Conservation (phyloP, 495 filamentous ascomycete species). For the Hyaloscypha variabilis region DNA sequence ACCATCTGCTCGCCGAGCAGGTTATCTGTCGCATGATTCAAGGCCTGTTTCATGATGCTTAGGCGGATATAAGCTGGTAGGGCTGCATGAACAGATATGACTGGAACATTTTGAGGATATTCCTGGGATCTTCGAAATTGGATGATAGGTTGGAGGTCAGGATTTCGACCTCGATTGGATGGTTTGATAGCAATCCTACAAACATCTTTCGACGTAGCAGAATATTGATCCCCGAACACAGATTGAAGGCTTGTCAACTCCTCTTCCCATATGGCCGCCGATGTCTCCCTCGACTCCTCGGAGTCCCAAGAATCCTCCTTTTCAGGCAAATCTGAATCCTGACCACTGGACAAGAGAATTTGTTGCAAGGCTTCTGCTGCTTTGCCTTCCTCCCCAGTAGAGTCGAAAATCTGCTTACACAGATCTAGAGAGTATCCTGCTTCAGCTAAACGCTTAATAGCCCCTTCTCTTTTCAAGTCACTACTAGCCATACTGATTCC, state of each 20-base stretch:
- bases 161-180: constrained; percentile 45
- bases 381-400: constrained; percentile 70
- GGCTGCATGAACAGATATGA: constrained; percentile 65
- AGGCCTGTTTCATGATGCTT: constrained; percentile 78
- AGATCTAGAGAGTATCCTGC: constrained; percentile 85
- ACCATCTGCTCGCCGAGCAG: constrained; percentile 84
- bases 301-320: constrained; percentile 26
- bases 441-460: constrained; percentile 77
- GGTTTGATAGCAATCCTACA: constrained; percentile 62
- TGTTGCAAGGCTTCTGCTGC: constrained; percentile 79
- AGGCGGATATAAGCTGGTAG: constrained; percentile 94
- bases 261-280: constrained; percentile 74
- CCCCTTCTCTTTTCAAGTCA: constrained; percentile 76
- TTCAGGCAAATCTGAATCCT: constrained; percentile 10
- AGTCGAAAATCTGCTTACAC: constrained; percentile 73
- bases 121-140: constrained; percentile 54
- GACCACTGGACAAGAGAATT: constrained; percentile 58
- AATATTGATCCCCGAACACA: constrained; percentile 73
- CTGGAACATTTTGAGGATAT: constrained; percentile 78
- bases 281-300: constrained; percentile 42
- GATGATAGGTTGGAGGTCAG: constrained; percentile 45
- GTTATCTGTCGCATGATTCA: constrained; percentile 66
- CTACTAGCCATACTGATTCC: constrained; percentile 82
- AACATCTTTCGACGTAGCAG: constrained; percentile 53
- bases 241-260: constrained; percentile 79